Evolutionary conservation across 176 grass and related monocot genomes (phyloP).

Genomic region (Bolboschoenus planiculmis): DNA sequence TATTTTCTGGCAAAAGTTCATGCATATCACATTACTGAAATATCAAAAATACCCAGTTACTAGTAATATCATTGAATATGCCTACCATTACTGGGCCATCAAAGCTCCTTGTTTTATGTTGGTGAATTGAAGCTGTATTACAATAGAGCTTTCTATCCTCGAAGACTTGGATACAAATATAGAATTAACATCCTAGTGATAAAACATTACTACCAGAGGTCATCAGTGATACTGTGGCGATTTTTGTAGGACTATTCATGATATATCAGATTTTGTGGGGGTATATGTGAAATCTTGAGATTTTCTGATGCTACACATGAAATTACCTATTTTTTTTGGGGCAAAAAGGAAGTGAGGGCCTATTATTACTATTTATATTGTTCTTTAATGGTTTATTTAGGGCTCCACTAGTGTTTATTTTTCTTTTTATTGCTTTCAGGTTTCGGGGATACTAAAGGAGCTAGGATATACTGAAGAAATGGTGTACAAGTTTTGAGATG

Average conservation of each 20-base stretch:
- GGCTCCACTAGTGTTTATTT: background rate
- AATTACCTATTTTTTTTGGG: background rate
- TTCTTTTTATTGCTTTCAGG: slow-evolving; percentile 30
- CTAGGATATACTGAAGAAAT: slow-evolving; percentile 66
- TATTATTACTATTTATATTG: background rate
- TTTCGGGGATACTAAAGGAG: slow-evolving; percentile 77
- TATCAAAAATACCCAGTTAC: background rate
- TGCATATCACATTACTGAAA: background rate
- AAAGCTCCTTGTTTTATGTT: background rate
- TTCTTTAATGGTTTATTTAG: too few species aligned
- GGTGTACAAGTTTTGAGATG: slow-evolving; percentile 94
- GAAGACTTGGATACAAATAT: background rate
- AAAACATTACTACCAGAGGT: background rate
- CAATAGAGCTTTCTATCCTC: background rate
- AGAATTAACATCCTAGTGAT: background rate
- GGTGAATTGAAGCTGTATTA: background rate
- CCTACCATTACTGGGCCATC: background rate
- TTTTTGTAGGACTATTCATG: background rate
- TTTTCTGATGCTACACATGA: background rate
- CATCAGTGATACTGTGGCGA: background rate
- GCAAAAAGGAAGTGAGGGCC: background rate
- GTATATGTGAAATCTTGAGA: background rate
- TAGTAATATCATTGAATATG: background rate
- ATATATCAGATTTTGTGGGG: background rate
- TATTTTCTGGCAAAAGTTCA: background rate